Evolutionary conservation across 1,284 basidiomycete species (phyloP).

Genomic region (Schizopora paradoxa): DNA sequence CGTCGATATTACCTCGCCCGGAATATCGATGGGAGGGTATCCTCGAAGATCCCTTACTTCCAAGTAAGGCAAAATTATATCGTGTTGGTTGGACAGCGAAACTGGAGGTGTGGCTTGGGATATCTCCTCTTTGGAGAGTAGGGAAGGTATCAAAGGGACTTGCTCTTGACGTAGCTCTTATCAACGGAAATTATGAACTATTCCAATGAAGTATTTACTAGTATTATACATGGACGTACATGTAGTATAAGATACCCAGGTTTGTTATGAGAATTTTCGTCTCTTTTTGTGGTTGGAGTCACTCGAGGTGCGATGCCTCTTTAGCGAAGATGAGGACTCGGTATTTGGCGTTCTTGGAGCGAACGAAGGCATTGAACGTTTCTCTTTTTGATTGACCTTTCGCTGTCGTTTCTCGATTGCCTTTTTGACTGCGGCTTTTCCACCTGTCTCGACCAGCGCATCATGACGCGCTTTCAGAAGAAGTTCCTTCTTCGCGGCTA

Average conservation of each 20-base stretch:
- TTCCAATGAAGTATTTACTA: too few species aligned
- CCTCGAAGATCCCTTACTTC: conserved; percentile 48
- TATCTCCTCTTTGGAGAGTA: conserved; percentile 56
- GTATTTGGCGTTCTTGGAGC: too few species aligned
- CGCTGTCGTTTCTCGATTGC: conserved; percentile 86
- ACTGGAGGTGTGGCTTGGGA: conserved; percentile 60
- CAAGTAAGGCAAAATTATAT: conserved; percentile 31
- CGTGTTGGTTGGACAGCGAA: conserved; percentile 41
- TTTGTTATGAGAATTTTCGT: too few species aligned
- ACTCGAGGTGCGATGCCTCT: too few species aligned
- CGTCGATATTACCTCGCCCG: conserved; percentile 52
- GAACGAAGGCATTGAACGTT: conserved; percentile 68
- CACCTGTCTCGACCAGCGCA: conserved; percentile 67
- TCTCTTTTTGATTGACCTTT: conserved; percentile 87
- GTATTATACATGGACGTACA: too few species aligned
- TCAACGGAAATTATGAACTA: conserved; percentile 53
- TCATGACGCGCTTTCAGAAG: conserved; percentile 73
- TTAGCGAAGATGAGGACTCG: too few species aligned
- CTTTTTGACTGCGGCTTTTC: conserved; percentile 77
- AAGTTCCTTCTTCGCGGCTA: conserved; percentile 75
- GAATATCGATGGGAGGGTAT: conserved; percentile 70
- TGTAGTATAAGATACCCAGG: conserved; percentile 8
- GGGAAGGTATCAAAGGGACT: conserved; percentile 47
- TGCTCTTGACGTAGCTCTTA: conserved; percentile 51
- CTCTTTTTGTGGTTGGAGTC: too few species aligned